Evolutionary conservation across 2,329 filamentous ascomycete species (phyloP).

Genomic region (Pyrenochaeta sp.): DNA sequence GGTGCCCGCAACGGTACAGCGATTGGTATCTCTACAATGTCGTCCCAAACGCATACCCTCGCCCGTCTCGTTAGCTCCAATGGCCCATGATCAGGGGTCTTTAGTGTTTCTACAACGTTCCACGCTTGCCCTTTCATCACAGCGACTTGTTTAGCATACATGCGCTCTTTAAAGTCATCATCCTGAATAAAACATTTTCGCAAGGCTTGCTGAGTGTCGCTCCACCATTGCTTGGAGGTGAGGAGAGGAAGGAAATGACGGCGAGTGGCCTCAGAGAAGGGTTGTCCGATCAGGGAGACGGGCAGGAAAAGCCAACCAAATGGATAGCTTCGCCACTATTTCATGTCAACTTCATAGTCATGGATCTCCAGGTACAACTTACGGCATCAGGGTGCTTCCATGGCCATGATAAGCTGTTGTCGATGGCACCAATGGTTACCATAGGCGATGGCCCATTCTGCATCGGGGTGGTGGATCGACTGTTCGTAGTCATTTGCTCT

Average conservation of each 20-base stretch:
- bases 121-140: slow-evolving; percentile 99
- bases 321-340: slow-evolving; percentile 81
- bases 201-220: slow-evolving; percentile 85
- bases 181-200: slow-evolving; percentile 90
- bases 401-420: slow-evolving; percentile 97
- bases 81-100: slow-evolving; percentile 89
- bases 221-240: slow-evolving; percentile 97
- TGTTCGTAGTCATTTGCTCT: slow-evolving; percentile 81
- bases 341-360: slow-evolving; percentile 16
- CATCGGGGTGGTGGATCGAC: slow-evolving; percentile 64
- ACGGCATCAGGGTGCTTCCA: slow-evolving; percentile 97
- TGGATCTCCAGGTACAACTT: slow-evolving; percentile 38
- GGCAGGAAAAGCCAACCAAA: slow-evolving; percentile 99
- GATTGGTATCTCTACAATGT: slow-evolving; percentile 93
- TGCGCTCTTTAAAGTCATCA: slow-evolving; percentile 95
- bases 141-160: slow-evolving; percentile 98
- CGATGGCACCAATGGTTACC: slow-evolving; percentile 88
- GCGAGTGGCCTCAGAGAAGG: slow-evolving; percentile 91
- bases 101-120: slow-evolving; percentile 98
- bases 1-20: slow-evolving; percentile 88
- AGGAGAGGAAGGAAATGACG: slow-evolving; percentile 95
- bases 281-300: slow-evolving; percentile 92
- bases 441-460: slow-evolving; percentile 60
- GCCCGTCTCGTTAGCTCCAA: slow-evolving; percentile 89
- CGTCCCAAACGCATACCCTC: slow-evolving; percentile 97